A percentile compares a stretch with the other conserved stretches of the same genome.
phyloP scores from a whole-genome alignment of 1,284 basidiomycete species.

The Coniferiporia weirii region DNA sequence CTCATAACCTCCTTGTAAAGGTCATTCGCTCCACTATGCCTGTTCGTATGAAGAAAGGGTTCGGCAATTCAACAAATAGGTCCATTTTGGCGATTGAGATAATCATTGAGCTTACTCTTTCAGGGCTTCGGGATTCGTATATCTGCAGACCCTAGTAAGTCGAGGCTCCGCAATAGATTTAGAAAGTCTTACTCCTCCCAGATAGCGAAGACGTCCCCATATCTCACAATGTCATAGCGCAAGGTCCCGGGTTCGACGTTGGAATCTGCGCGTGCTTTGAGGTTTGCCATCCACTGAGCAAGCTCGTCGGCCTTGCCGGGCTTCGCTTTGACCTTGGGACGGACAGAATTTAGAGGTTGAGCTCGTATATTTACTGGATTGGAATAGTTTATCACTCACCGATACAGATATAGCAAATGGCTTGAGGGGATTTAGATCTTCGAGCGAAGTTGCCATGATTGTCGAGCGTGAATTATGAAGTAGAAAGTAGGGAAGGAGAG shows the following conservation, averaged over 20 bases:
- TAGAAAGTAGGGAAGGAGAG: not conserved
- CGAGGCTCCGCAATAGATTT: not conserved
- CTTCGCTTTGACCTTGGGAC: not conserved
- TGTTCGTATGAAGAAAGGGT: not conserved
- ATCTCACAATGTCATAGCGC: slow-evolving; percentile 4
- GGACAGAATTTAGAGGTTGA: not conserved
- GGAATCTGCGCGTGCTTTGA: slow-evolving; percentile 12
- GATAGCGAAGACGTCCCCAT: slow-evolving; percentile 3
- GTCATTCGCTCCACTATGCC: not conserved
- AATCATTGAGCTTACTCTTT: not conserved
- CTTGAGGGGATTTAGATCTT: not conserved
- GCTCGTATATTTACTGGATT: not conserved
- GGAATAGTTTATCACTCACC: not conserved
- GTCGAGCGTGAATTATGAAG: not conserved
- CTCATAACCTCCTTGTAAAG: not conserved
- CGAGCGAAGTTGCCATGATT: not conserved
- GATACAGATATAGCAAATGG: not conserved
- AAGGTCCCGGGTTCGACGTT: slow-evolving; percentile 8
- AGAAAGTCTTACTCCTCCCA: slow-evolving; percentile 4
- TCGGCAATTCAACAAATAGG: not conserved
- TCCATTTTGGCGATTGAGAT: not conserved
- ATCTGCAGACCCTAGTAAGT: not conserved
- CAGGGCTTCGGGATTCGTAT: not conserved
- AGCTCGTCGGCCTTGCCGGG: slow-evolving; percentile 12
- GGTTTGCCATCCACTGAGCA: slow-evolving; percentile 2